phyloP scores from a whole-genome alignment of 345 rosid genomes.

The Lepidium didymum region DNA sequence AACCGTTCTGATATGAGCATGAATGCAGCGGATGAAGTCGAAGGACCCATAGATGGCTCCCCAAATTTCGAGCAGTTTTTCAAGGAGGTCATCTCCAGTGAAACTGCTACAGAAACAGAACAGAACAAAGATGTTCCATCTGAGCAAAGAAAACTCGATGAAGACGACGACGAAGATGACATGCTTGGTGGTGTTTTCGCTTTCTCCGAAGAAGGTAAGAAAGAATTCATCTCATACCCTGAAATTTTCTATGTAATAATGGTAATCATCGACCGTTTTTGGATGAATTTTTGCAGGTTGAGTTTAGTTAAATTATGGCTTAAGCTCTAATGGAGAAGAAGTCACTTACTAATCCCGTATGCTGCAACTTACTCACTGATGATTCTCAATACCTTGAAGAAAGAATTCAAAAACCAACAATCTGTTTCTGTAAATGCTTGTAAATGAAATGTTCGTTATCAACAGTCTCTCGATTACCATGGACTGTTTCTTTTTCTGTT shows the following conservation, averaged over 20 bases:
- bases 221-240: not conserved
- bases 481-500: constrained; percentile 36
- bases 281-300: constrained; percentile 1
- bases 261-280: not conserved
- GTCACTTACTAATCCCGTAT: constrained; percentile 38
- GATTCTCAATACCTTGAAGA: constrained; percentile 8
- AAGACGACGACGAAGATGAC: constrained; percentile 64
- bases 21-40: constrained; percentile 48
- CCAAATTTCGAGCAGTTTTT: constrained; percentile 65
- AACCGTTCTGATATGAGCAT: constrained; percentile 57
- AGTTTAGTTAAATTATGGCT: constrained; percentile 15
- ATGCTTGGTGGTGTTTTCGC: constrained; percentile 89
- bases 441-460: constrained; percentile 47
- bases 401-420: constrained; percentile 26
- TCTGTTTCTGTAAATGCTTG: constrained; percentile 60
- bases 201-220: constrained; percentile 91
- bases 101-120: constrained; percentile 36
- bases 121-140: constrained; percentile 40
- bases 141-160: constrained; percentile 58
- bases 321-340: constrained; percentile 17
- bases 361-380: constrained; percentile 45
- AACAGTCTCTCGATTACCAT: constrained; percentile 44
- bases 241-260: not conserved
- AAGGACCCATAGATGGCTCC: constrained; percentile 34
- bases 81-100: constrained; percentile 47